These are phyloP conservation scores for Rhododendron mucronatum DNA, from an alignment of 148 eudicot species.

Conservation along the genomic window DNA sequence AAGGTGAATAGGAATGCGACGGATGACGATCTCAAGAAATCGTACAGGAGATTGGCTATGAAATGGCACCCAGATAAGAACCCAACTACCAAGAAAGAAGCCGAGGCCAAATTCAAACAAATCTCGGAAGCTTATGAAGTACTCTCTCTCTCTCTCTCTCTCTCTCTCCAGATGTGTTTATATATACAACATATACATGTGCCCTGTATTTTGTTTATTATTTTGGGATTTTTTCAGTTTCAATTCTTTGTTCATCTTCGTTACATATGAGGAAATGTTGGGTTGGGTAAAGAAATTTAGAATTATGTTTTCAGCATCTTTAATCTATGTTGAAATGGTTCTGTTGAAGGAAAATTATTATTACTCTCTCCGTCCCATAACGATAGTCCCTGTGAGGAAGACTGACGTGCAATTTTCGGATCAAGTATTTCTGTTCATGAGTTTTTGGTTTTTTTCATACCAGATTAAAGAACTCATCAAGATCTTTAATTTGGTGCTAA, in stretches of 20 bases:
- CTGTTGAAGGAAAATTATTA: background rate
- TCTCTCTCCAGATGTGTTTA: background rate
- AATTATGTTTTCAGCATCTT: background rate
- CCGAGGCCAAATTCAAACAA: conserved; percentile 80
- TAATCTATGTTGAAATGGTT: background rate
- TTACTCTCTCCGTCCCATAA: too few relatives aligned
- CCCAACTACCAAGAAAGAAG: conserved; percentile 64
- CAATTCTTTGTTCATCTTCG: background rate
- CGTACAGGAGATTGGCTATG: conserved; percentile 70
- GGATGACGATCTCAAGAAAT: conserved; percentile 62
- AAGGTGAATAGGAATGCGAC: conserved; percentile 52
- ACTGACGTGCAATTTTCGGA: too few relatives aligned
- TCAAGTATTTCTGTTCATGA: background rate
- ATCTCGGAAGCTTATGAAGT: conserved; percentile 77
- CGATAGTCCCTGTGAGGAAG: too few relatives aligned
- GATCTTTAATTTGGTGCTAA: background rate
- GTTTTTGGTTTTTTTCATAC: background rate
- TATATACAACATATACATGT: background rate
- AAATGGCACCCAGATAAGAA: conserved; percentile 79
- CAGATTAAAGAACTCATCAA: background rate
- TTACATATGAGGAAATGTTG: background rate
- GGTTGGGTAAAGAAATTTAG: background rate
- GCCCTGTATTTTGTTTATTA: background rate
- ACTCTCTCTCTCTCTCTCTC: conserved; percentile 5
- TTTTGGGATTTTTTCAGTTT: background rate